Percentiles rank a stretch among this genome's conserved stretches.
Evolutionary conservation across 2,329 filamentous ascomycete species (phyloP).

Genomic region (Calonectria leucothoes): DNA sequence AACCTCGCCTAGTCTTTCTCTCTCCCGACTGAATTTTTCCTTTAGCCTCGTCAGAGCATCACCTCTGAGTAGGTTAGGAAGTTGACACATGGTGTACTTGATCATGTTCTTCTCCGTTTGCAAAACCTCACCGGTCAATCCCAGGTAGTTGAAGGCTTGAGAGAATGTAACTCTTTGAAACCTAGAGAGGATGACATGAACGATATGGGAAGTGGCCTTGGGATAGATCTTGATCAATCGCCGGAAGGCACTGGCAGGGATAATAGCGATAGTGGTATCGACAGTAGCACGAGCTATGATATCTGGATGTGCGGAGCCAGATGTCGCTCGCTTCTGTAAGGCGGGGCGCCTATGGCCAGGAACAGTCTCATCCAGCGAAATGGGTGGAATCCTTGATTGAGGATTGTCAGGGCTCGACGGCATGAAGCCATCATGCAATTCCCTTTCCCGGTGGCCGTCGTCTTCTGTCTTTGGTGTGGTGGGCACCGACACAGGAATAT

Average conservation of each 20-base stretch:
- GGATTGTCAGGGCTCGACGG: slow-evolving; percentile 26
- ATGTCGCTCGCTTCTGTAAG: slow-evolving; percentile 57
- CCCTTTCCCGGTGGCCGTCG: slow-evolving; percentile 22
- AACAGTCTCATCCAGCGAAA: slow-evolving; percentile 72
- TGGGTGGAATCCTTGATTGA: slow-evolving; percentile 73
- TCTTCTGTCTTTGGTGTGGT: slow-evolving; percentile 53
- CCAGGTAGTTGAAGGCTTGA: slow-evolving; percentile 94
- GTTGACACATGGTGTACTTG: slow-evolving; percentile 88
- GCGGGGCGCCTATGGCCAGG: slow-evolving; percentile 50
- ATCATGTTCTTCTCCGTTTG: slow-evolving; percentile 95
- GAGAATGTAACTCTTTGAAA: slow-evolving; percentile 95
- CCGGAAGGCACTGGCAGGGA: slow-evolving; percentile 94
- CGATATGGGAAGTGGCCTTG: slow-evolving; percentile 95
- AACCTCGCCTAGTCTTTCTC: slow-evolving; percentile 82
- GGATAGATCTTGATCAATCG: slow-evolving; percentile 94
- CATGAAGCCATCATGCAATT: slow-evolving; percentile 27
- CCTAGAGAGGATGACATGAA: slow-evolving; percentile 95
- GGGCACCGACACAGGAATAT: slow-evolving; percentile 49
- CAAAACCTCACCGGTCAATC: slow-evolving; percentile 89
- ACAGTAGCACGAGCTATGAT: slow-evolving; percentile 96
- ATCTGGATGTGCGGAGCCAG: slow-evolving; percentile 91
- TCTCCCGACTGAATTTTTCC: slow-evolving; percentile 89
- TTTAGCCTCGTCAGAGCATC: slow-evolving; percentile 86
- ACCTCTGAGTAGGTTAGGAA: slow-evolving; percentile 91
- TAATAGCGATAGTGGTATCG: slow-evolving; percentile 98